Evolutionary conservation across 352 stramenopile species (phyloP).

Genomic region (Phytophthora sp.): DNA sequence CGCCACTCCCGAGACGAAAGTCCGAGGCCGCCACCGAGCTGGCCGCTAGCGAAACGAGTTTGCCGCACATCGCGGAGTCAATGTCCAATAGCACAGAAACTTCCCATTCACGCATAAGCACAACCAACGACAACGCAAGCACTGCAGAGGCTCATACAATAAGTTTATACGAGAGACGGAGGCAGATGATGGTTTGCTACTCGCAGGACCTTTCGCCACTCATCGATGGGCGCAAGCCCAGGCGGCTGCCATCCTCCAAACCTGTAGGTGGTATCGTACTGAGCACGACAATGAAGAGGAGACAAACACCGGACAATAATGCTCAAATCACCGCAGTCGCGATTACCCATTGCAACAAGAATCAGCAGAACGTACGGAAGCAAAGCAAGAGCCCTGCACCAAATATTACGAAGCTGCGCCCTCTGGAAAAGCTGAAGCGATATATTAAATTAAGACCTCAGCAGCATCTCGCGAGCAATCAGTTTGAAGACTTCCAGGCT

Average conservation of each 20-base stretch:
- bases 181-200: conserved; percentile 58
- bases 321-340: neutral
- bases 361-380: conserved; percentile 15
- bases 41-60: conserved; percentile 4
- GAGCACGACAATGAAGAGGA: conserved; percentile 10
- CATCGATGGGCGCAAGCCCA: conserved; percentile 56
- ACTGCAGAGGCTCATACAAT: conserved; percentile 26
- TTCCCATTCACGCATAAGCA: neutral
- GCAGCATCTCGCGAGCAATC: conserved; percentile 25
- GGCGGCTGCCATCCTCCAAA: conserved; percentile 43
- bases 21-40: neutral
- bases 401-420: conserved; percentile 31
- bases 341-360: conserved; percentile 27
- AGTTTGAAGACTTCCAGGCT: conserved; percentile 32
- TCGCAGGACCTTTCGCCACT: conserved; percentile 69
- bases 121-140: conserved; percentile 9
- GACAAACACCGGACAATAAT: conserved; percentile 19
- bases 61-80: conserved; percentile 18
- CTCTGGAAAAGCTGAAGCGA: conserved; percentile 26
- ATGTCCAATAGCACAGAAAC: conserved; percentile 8
- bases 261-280: conserved; percentile 9
- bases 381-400: conserved; percentile 16
- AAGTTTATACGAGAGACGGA: conserved; percentile 42
- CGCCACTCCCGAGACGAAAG: neutral
- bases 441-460: conserved; percentile 20